Evolutionary conservation across 768 basidiomycete species (phyloP).

Genomic region (Hysterangium stoloniferum): DNA sequence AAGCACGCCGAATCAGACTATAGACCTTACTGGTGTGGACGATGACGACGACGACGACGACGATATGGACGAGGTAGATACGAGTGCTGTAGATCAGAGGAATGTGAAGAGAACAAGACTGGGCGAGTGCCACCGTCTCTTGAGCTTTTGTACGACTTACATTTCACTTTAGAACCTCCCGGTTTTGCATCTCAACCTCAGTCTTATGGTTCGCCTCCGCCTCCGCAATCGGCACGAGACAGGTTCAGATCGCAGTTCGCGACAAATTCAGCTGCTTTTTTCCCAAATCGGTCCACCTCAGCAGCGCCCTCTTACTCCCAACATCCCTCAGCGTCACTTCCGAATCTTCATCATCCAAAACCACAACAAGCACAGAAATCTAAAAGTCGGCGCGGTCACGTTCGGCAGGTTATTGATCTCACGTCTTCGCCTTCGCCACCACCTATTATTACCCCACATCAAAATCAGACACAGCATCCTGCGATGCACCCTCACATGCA

Average conservation of each 20-base stretch:
- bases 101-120: conserved; percentile 29
- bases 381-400: conserved; percentile 27
- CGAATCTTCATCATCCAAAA: conserved; percentile 14
- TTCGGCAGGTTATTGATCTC: conserved; percentile 56
- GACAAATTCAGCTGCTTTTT: conserved; percentile 29
- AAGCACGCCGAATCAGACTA: conserved; percentile 41
- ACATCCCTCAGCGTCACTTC: conserved; percentile 19
- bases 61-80: conserved; percentile 12
- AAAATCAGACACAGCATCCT: conserved; percentile 19
- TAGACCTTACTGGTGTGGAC: conserved; percentile 68
- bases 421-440: conserved; percentile 53
- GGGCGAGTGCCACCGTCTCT: conserved; percentile 31
- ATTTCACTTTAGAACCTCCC: conserved; percentile 20
- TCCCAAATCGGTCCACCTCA: conserved; percentile 21
- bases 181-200: conserved; percentile 18
- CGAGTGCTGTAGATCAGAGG: conserved; percentile 9
- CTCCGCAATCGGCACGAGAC: conserved; percentile 13
- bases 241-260: conserved; percentile 47
- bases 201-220: neutral
- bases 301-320: conserved; percentile 20
- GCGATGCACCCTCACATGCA: conserved; percentile 22
- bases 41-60: conserved; percentile 40
- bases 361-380: conserved; percentile 20
- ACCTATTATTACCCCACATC: conserved; percentile 34
- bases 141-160: conserved; percentile 18